phyloP scores from a whole-genome alignment of 192 early-diverging fungal species.

The Oehlia diaphana region DNA sequence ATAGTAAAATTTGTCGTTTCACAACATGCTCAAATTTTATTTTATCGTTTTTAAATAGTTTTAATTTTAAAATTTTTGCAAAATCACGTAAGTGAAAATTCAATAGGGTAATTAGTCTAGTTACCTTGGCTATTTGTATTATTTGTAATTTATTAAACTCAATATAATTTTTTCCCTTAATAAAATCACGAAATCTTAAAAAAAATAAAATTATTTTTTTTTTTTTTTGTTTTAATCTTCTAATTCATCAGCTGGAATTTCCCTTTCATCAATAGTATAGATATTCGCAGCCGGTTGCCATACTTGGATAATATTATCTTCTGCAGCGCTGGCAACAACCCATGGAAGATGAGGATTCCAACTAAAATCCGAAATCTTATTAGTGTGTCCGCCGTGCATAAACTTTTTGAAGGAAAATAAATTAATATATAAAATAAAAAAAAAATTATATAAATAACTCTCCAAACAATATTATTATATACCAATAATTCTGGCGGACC shows the following conservation, averaged over 20 bases:
- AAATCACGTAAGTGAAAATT: too few species aligned
- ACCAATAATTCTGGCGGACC: conserved; percentile 95
- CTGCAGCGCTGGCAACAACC: conserved; percentile 91
- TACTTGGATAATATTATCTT: conserved; percentile 97
- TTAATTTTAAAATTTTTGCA: too few species aligned
- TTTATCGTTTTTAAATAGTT: too few species aligned
- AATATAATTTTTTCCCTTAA: too few species aligned
- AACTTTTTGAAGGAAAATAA: conserved; percentile 55
- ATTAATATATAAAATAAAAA: background rate
- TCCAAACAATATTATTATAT: conserved; percentile 15
- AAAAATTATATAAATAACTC: background rate
- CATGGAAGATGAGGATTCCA: conserved; percentile 96
- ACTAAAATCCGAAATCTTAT: conserved; percentile 91
- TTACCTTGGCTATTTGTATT: too few species aligned
- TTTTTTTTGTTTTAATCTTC: conserved; percentile 33
- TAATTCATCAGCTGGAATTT: conserved; percentile 40
- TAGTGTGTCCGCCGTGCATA: conserved; percentile 97
- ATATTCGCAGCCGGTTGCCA: conserved; percentile 90
- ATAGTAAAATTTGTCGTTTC: too few species aligned
- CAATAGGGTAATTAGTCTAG: too few species aligned
- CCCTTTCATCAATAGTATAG: conserved; percentile 47
- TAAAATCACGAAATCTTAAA: background rate
- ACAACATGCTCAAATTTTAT: too few species aligned
- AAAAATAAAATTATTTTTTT: background rate
- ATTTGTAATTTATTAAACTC: too few species aligned